Evolutionary conservation across 2,329 filamentous ascomycete species (phyloP).

Genomic region (Pseudonectria foliicola): DNA sequence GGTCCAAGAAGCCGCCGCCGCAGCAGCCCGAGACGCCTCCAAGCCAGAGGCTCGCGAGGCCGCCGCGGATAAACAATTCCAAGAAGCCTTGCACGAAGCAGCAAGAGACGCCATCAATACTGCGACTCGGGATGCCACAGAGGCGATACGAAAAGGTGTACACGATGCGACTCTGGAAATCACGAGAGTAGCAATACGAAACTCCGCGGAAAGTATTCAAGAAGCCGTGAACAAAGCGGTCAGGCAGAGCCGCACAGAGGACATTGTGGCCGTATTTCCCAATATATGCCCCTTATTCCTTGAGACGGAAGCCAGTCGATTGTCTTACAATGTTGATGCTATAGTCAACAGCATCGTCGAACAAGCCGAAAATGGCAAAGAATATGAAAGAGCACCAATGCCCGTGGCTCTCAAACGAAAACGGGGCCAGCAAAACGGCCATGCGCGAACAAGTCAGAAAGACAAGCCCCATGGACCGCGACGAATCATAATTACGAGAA

Average conservation of each 20-base stretch:
- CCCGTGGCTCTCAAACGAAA: conserved; percentile 34
- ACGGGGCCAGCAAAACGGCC: conserved; percentile 21
- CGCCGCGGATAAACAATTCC: too few species aligned
- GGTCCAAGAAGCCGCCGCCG: too few species aligned
- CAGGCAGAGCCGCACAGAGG: conserved; percentile 9
- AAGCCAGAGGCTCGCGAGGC: too few species aligned
- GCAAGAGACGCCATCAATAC: too few species aligned
- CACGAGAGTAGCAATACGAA: not conserved
- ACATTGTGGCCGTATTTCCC: conserved; percentile 31
- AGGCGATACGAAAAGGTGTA: too few species aligned
- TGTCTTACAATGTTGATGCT: conserved; percentile 22
- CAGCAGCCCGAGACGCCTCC: too few species aligned
- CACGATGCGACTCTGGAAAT: too few species aligned
- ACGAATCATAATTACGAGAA: conserved; percentile 9
- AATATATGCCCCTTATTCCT: conserved; percentile 38
- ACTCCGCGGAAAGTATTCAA: conserved; percentile 2
- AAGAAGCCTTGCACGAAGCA: too few species aligned
- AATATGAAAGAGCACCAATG: conserved; percentile 28
- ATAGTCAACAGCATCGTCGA: conserved; percentile 35
- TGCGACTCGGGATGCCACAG: too few species aligned
- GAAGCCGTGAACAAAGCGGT: not conserved
- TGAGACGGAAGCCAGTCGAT: conserved; percentile 15
- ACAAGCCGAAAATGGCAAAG: conserved; percentile 28
- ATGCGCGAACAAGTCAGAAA: conserved; percentile 7
- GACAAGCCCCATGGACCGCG: conserved; percentile 13